phyloP scores from a whole-genome alignment of 805 yeast genomes.

The Lachancea fermentati region DNA sequence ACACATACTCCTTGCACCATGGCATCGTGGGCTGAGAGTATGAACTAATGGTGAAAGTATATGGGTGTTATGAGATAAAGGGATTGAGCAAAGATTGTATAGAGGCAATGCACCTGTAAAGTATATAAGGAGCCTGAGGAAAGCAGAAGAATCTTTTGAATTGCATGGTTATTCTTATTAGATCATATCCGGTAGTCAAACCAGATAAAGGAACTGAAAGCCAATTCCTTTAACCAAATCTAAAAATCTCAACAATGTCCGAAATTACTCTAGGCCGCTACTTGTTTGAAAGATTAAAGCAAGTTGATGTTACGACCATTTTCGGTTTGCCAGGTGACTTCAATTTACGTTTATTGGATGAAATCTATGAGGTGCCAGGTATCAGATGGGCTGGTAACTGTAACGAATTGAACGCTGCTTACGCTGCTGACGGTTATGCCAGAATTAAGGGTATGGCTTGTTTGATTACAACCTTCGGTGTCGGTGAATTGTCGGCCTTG shows the following conservation, averaged over 20 bases:
- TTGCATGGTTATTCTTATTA: background rate
- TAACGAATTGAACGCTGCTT: conserved; percentile 84
- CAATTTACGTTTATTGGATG: conserved; percentile 65
- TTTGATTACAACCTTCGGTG: conserved; percentile 82
- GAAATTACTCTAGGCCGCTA: conserved; percentile 68
- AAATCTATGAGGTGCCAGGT: conserved; percentile 67
- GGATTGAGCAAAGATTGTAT: background rate
- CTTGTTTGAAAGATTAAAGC: conserved; percentile 71
- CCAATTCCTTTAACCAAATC: background rate
- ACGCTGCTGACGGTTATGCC: conserved; percentile 85
- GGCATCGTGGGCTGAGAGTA: background rate
- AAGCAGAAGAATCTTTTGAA: background rate
- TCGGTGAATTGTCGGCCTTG: conserved; percentile 79
- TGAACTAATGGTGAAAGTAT: background rate
- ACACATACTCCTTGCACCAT: background rate
- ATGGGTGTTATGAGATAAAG: background rate
- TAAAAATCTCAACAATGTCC: conserved; percentile 24
- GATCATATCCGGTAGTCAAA: background rate
- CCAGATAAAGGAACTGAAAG: background rate
- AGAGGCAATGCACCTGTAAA: background rate
- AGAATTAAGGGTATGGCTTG: conserved; percentile 73
- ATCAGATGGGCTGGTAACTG: conserved; percentile 89
- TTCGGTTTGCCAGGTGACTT: conserved; percentile 83
- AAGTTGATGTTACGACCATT: conserved; percentile 62
- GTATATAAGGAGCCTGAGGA: background rate